Conservation (phyloP, 352 stramenopile species). For the Phytophthora pluvialis region DNA sequence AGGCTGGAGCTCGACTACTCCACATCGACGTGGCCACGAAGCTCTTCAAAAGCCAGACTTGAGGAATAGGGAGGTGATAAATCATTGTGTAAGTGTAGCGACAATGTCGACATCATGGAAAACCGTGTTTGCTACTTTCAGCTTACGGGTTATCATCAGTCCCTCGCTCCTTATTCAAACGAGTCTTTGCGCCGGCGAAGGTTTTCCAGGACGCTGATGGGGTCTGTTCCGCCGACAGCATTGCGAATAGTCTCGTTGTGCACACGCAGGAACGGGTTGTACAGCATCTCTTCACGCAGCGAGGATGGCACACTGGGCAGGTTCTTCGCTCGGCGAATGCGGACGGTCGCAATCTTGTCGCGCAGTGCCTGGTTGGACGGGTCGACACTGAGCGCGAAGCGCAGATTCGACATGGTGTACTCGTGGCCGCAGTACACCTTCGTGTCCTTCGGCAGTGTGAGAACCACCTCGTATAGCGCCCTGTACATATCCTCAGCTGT, state of each 20-base stretch:
- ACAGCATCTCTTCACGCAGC: constrained; percentile 86
- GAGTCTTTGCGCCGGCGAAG: constrained; percentile 80
- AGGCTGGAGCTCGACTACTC: not conserved
- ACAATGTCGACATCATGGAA: not conserved
- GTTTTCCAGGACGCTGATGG: constrained; percentile 82
- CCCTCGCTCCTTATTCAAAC: constrained; percentile 49
- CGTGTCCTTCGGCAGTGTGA: constrained; percentile 86
- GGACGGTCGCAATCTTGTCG: constrained; percentile 87
- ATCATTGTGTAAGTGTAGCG: not conserved
- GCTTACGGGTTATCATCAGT: not conserved
- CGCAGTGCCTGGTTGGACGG: constrained; percentile 88
- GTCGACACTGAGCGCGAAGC: constrained; percentile 94
- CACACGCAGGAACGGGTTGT: constrained; percentile 88
- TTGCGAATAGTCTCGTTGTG: constrained; percentile 86
- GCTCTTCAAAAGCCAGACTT: not conserved
- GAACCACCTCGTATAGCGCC: constrained; percentile 87
- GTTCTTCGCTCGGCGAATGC: constrained; percentile 79
- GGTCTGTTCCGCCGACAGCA: constrained; percentile 77
- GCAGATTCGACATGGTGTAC: constrained; percentile 94
- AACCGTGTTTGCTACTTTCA: not conserved
- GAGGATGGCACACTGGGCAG: constrained; percentile 93
- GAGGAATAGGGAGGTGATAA: not conserved
- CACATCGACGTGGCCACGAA: not conserved
- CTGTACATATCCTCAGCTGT: constrained; percentile 90
- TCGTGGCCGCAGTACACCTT: constrained; percentile 92